Conservation (phyloP, 148 eudicot species). For the Linanthus parryae region DNA sequence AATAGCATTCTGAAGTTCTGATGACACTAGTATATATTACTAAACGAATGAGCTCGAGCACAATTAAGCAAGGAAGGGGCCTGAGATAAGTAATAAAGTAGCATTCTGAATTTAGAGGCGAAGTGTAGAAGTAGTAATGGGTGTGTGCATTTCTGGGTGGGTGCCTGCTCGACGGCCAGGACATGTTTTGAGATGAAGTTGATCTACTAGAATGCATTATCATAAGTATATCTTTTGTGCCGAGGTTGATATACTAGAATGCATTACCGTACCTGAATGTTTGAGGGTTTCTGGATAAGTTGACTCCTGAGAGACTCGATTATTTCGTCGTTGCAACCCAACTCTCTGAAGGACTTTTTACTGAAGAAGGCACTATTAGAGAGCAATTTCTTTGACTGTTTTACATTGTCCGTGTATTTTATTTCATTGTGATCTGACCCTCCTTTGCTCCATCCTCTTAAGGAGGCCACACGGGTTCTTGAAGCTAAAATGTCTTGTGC, state of each 20-base stretch:
- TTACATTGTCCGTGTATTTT: conserved; percentile 23
- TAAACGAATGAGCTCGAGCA: too few relatives aligned
- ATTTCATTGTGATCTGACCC: conserved; percentile 21
- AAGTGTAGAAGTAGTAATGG: not conserved
- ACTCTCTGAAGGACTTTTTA: conserved; percentile 56
- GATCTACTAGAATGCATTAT: not conserved
- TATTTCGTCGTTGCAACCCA: conserved; percentile 61
- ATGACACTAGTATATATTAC: too few relatives aligned
- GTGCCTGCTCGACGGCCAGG: not conserved
- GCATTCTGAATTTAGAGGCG: too few relatives aligned
- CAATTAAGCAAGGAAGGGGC: too few relatives aligned
- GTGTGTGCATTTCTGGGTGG: not conserved
- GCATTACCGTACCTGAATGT: conserved; percentile 59
- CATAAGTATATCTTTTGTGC: not conserved
- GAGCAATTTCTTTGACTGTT: conserved; percentile 29
- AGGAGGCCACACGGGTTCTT: conserved; percentile 26
- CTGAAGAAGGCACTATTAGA: conserved; percentile 58
- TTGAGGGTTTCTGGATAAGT: conserved; percentile 59
- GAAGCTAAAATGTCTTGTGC: too few relatives aligned
- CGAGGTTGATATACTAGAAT: not conserved
- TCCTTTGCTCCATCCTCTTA: conserved; percentile 57
- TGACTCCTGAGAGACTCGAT: conserved; percentile 50
- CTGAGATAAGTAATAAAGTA: too few relatives aligned
- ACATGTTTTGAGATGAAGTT: not conserved
- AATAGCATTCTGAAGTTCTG: too few relatives aligned